Base-by-base conservation (phyloP, 23 red algal genomes). In the Gracilaria domingensis region DNA sequence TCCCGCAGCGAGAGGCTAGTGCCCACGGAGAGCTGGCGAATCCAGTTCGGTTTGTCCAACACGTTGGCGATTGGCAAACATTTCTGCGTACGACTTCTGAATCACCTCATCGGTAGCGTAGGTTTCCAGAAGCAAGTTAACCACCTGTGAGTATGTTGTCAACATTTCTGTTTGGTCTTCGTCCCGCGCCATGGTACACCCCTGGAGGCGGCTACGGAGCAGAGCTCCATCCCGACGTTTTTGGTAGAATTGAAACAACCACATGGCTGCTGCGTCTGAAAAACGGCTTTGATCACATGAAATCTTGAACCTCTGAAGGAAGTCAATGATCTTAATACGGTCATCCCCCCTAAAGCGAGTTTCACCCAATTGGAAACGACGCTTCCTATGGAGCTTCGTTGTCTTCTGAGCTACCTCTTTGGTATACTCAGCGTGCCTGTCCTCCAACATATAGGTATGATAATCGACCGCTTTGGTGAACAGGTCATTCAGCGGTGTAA, bases 51-150 rank as follows among this genome's bases (percentile, higher is more conserved):
- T 80, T 56, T 80, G 75, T 24, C 25, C 23, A 26, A 29, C 6
- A 4, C 33, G 6, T 36, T 77, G 8, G 38, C 18, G 72, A 29
- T 40, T 36, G 12, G 5, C 33, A 35, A 33, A 28, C 11, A 80
- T 40, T 55, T 80, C 39, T 18, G 0, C 48, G 29, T 30, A 80
- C 37, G 76, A 34, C 7, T 18, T 18, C 23, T 45, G 29, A 50
- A 80, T 80, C 9, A 50, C 76, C 76, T 58, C 38, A 55, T 80
- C 48, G 37, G 76, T 45, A 4, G 35, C 76, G 48, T 20, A 80
- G 20, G 76, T 80, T 51, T 55, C 4, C 14, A 80, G 9, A 18
- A 80, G 20, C 8, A 24, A 80, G 38, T 80, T 80, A 8, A 45
- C 76, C 16, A 51, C 33, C n/a, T n/a, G n/a, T n/a, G n/a, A n/a